A percentile compares a stretch with the other conserved stretches of the same genome.
Conservation (phyloP, 495 filamentous ascomycete genomes). For the Podospora pseudopauciseta region DNA sequence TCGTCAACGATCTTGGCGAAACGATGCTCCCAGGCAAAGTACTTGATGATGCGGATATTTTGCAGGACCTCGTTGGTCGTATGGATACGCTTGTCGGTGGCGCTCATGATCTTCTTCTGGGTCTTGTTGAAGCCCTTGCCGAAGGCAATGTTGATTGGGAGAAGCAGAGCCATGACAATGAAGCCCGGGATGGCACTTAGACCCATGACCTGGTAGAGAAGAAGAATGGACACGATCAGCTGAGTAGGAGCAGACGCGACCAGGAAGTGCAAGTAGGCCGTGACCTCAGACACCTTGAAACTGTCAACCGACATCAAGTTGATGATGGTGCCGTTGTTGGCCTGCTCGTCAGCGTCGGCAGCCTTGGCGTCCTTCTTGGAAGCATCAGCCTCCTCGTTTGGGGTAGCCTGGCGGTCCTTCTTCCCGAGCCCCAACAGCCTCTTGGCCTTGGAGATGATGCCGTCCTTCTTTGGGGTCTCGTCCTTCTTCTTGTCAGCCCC, state of each 20-base stretch:
- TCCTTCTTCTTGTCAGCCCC: constrained; percentile 48
- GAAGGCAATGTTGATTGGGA: constrained; percentile 85
- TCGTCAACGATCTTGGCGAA: constrained; percentile 85
- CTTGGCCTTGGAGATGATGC: constrained; percentile 48
- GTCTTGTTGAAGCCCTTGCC: constrained; percentile 76
- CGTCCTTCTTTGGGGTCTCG: constrained; percentile 40
- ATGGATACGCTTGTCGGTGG: constrained; percentile 94
- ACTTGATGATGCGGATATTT: constrained; percentile 99
- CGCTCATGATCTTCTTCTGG: constrained; percentile 87
- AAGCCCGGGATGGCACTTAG: constrained; percentile 93
- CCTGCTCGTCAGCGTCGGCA: constrained; percentile 61
- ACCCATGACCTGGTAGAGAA: constrained; percentile 88
- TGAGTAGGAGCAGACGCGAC: constrained; percentile 83
- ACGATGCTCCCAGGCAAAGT: constrained; percentile 96
- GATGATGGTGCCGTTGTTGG: constrained; percentile 92
- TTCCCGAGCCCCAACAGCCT: constrained; percentile 59
- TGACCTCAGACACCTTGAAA: constrained; percentile 93
- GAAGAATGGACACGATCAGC: constrained; percentile 60
- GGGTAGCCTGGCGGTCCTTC: constrained; percentile 33
- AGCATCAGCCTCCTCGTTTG: constrained; percentile 29
- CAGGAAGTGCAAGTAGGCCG: constrained; percentile 87
- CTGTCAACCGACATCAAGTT: constrained; percentile 99
- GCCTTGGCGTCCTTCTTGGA: constrained; percentile 36
- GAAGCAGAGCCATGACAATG: constrained; percentile 79
- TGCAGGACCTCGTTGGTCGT: constrained; percentile 95